Evolutionary conservation across 805 yeast species (phyloP), one percentile per base, ranked within the genome.

Genomic region (Suhomyces canberraensis): DNA sequence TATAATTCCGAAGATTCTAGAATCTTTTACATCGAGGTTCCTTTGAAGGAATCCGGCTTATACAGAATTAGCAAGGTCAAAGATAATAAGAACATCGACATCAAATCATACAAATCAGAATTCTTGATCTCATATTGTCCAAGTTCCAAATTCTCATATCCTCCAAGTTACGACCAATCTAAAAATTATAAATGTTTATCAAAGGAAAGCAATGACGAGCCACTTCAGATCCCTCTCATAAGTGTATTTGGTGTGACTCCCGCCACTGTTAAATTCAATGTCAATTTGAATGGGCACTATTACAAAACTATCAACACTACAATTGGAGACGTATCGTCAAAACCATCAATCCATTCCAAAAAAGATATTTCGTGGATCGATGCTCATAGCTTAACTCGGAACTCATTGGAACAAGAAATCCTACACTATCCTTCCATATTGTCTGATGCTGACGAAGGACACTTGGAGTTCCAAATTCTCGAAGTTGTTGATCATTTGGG

Each of bases 111-210:
- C 44, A 76, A 73, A 42, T 75, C 84, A 1, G 81, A 79, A 34
- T 68, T 88, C 24, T 52, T 83, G 14, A 69, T 93, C 7, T 80
- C 95, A 3, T 56, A 69, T 29, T 91, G 98, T 57, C 98, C 98
- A 1, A 65, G 64, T 3, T 95, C 87, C 0, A 58, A 68, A 15
- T 73, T 88, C 36, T 47, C 44, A 2, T 60, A 66, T 17, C 67
- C 73, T 0, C 51, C 56, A 0, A 37, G 52, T 5, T 54, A 42
- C n/a, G 43, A 41, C 20, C 38, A 40, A 7, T 38, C 47, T 15
- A 31, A 47, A 3, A 53, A 48, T 22, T 77, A 80, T 47, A 71
- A 75, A 45, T 93, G 98, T 64, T 62, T 79, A 4, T 50, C 57
- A 3, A 32, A 36, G 7, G 78, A 71, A 13, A 34, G 56, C 3